These are phyloP conservation scores for Tricholoma flavovirens DNA, from an alignment of 768 basidiomycete species.

Conservation along the genomic window DNA sequence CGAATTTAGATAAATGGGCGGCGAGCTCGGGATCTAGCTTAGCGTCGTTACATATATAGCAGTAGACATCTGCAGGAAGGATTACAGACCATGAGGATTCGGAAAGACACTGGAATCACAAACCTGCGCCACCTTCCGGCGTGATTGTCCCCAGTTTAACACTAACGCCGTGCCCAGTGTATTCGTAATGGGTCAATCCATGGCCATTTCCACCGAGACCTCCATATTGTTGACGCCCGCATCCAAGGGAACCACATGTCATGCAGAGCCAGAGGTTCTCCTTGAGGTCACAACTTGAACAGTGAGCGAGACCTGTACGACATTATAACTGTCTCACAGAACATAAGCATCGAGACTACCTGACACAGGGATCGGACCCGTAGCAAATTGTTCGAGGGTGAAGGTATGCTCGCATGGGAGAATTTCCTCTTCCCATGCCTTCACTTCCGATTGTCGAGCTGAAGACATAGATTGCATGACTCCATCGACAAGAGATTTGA, in stretches of 20 bases:
- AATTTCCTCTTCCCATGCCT: slow-evolving; percentile 98
- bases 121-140: slow-evolving; percentile 87
- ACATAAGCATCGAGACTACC: slow-evolving; percentile 31
- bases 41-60: slow-evolving; percentile 86
- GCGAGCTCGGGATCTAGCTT: slow-evolving; percentile 72
- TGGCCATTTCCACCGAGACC: slow-evolving; percentile 86
- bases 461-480: slow-evolving; percentile 83
- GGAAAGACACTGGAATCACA: slow-evolving; percentile 15
- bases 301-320: slow-evolving; percentile 67
- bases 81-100: not conserved
- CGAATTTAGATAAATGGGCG: slow-evolving; percentile 72
- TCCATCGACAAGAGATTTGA: slow-evolving; percentile 52
- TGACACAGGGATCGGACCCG: slow-evolving; percentile 44
- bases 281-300: slow-evolving; percentile 76
- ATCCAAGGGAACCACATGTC: slow-evolving; percentile 84
- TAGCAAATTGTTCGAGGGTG: slow-evolving; percentile 36
- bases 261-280: slow-evolving; percentile 96
- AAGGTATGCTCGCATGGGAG: slow-evolving; percentile 76
- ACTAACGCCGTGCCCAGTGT: slow-evolving; percentile 69
- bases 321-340: not conserved
- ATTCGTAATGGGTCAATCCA: slow-evolving; percentile 70
- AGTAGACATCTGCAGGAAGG: slow-evolving; percentile 72
- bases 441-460: slow-evolving; percentile 88
- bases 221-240: slow-evolving; percentile 82
- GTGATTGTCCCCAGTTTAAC: slow-evolving; percentile 97